Percentiles rank a stretch among this genome's conserved stretches.
These are phyloP conservation scores for Amanita muscaria DNA, from an alignment of 768 basidiomycete species.

Conservation along the genomic window DNA sequence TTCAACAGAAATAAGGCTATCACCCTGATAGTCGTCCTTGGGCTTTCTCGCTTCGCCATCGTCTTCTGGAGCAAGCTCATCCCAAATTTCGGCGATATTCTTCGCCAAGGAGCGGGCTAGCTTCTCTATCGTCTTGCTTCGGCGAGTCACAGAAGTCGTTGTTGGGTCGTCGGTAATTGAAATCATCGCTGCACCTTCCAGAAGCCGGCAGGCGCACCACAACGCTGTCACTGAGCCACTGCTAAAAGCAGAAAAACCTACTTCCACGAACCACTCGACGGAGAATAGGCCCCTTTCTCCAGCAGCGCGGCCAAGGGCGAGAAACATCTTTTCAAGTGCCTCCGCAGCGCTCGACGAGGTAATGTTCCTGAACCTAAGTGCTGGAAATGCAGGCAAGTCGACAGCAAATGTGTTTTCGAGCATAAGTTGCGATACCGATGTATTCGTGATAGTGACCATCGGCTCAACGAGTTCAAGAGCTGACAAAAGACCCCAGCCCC, in stretches of 20 bases:
- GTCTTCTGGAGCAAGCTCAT: slow-evolving; percentile 29
- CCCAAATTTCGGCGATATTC: slow-evolving; percentile 66
- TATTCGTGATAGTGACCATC: slow-evolving; percentile 35
- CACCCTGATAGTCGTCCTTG: slow-evolving; percentile 15
- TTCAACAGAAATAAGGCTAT: slow-evolving; percentile 37
- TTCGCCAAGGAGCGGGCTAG: slow-evolving; percentile 54
- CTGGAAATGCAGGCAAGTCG: slow-evolving; percentile 44
- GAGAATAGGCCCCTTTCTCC: slow-evolving; percentile 66
- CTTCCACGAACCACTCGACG: slow-evolving; percentile 73
- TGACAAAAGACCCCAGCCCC: slow-evolving; percentile 82
- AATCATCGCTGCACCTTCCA: slow-evolving; percentile 61
- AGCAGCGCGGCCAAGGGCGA: slow-evolving; percentile 56
- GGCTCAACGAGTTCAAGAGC: slow-evolving; percentile 69
- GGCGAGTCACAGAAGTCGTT: slow-evolving; percentile 19
- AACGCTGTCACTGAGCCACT: slow-evolving; percentile 56
- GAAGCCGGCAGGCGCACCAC: slow-evolving; percentile 73
- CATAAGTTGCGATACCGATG: slow-evolving; percentile 44
- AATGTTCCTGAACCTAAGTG: slow-evolving; percentile 46
- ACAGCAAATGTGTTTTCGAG: slow-evolving; percentile 41
- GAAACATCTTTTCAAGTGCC: slow-evolving; percentile 64
- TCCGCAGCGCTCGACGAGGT: slow-evolving; percentile 40
- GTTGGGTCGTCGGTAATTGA: slow-evolving; percentile 27
- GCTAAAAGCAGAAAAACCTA: slow-evolving; percentile 37
- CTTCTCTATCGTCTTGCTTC: slow-evolving; percentile 51
- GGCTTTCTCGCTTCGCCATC: slow-evolving; percentile 12